Conservation (phyloP, 768 basidiomycete species). For the Tricholomella constricta region DNA sequence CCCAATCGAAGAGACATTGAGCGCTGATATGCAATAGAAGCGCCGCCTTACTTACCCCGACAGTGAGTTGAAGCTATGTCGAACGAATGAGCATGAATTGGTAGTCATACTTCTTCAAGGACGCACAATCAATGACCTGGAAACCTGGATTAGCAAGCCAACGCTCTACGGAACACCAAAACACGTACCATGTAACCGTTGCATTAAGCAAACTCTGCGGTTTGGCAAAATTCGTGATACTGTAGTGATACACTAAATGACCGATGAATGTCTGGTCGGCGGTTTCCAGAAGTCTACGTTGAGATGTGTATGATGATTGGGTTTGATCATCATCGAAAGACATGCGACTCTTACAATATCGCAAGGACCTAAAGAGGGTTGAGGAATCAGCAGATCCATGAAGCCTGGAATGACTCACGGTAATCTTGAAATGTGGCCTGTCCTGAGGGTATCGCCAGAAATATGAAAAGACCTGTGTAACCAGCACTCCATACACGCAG, state of each 20-base stretch:
- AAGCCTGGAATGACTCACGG: constrained; percentile 39
- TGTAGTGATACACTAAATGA: constrained; percentile 58
- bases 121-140: constrained; percentile 55
- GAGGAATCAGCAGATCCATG: not conserved
- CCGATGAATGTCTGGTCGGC: constrained; percentile 58
- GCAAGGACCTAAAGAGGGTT: constrained; percentile 34
- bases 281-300: constrained; percentile 50
- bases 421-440: constrained; percentile 46
- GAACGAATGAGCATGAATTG: constrained; percentile 1
- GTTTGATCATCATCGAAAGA: too few relatives aligned
- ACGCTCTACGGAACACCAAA: not conserved
- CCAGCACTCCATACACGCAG: constrained; percentile 54
- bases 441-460: constrained; percentile 58
- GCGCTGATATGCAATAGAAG: not conserved
- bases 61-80: constrained; percentile 46
- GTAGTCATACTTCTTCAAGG: not conserved
- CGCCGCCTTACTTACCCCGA: constrained; percentile 37
- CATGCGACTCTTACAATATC: constrained; percentile 33
- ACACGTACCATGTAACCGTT: constrained; percentile 48
- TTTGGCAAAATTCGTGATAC: constrained; percentile 46
- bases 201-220: constrained; percentile 35
- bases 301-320: not conserved
- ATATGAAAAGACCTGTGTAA: constrained; percentile 57
- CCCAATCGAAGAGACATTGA: not conserved
- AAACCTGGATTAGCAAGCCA: not conserved